phyloP scores from a whole-genome alignment of 179 eudicot genomes.

The Gypsophila paniculata region DNA sequence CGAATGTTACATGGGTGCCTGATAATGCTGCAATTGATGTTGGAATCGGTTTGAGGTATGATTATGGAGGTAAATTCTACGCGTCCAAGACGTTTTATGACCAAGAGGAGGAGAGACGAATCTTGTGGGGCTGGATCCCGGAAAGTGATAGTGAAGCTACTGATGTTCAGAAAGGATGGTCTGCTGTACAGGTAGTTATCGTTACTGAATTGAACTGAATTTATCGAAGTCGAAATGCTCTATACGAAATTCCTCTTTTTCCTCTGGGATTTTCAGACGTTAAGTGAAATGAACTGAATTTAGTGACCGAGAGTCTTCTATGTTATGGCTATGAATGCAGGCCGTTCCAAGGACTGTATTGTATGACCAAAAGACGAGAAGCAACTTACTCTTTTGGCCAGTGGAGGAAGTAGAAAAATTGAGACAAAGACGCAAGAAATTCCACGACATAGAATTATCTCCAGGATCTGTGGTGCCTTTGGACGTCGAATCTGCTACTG shows the following conservation, averaged over 20 bases:
- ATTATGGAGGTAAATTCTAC: constrained; percentile 47
- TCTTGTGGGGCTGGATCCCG: constrained; percentile 58
- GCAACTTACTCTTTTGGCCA: constrained; percentile 71
- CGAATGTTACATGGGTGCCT: constrained; percentile 41
- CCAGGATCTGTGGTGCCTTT: constrained; percentile 60
- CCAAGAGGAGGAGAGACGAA: constrained; percentile 46
- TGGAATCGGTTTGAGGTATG: constrained; percentile 57
- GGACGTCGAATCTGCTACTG: constrained; percentile 35
- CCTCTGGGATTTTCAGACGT: no score
- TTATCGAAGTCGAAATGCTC: no score
- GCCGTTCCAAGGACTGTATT: constrained; percentile 61
- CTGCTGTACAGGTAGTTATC: constrained; percentile 48
- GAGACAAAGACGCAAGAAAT: constrained; percentile 34
- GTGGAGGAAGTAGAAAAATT: constrained; percentile 64
- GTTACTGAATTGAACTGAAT: no score
- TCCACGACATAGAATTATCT: constrained; percentile 33
- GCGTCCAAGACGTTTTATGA: constrained; percentile 72
- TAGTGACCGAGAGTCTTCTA: background rate
- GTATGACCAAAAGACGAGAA: constrained; percentile 55
- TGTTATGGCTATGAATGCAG: constrained; percentile 14
- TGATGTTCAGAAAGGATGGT: constrained; percentile 58
- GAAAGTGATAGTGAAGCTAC: constrained; percentile 49
- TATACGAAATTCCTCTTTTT: no score
- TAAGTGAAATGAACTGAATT: no score
- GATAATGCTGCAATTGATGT: constrained; percentile 47